These are phyloP conservation scores for Rhododendron griersonianum DNA, from an alignment of 148 eudicot genomes.

Conservation along the genomic window DNA sequence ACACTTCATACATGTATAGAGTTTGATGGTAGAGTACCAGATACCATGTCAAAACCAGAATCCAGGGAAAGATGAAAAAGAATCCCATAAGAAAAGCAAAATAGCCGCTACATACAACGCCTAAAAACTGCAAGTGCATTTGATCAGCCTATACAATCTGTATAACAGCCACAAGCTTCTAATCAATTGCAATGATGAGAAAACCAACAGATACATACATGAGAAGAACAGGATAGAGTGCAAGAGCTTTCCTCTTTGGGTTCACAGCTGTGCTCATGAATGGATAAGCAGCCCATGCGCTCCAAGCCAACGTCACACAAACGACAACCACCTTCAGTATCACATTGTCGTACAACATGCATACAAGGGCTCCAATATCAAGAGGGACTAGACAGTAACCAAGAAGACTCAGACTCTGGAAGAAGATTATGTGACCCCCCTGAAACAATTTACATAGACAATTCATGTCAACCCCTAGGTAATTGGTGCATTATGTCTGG, in stretches of 20 bases:
- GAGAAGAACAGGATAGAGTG: slow-evolving; percentile 91
- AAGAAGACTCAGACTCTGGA: slow-evolving; percentile 90
- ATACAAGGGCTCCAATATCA: slow-evolving; percentile 82
- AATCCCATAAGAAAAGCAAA: not conserved
- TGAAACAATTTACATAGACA: slow-evolving; percentile 17
- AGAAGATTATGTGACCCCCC: slow-evolving; percentile 99
- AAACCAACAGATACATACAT: slow-evolving; percentile 99
- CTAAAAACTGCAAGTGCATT: not conserved
- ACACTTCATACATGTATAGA: slow-evolving; percentile 12
- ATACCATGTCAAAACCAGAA: not conserved
- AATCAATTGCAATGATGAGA: slow-evolving; percentile 92
- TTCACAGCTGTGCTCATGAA: slow-evolving; percentile 96
- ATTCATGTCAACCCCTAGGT: not conserved
- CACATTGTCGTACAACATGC: slow-evolving; percentile 86
- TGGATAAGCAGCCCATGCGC: slow-evolving; percentile 99
- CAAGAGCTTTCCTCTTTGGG: slow-evolving; percentile 94
- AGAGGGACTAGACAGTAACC: slow-evolving; percentile 96
- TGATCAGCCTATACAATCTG: slow-evolving; percentile 10
- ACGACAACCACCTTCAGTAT: slow-evolving; percentile 70
- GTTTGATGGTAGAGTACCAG: not conserved
- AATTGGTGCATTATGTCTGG: not conserved
- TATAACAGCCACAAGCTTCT: slow-evolving; percentile 5
- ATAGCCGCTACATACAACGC: not conserved
- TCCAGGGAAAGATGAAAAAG: not conserved
- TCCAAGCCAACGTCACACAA: slow-evolving; percentile 85